Evolutionary conservation across 2,329 filamentous ascomycete genomes (phyloP), one percentile per base, ranked within the genome.

Genomic region (Cladosporium oxysporum): DNA sequence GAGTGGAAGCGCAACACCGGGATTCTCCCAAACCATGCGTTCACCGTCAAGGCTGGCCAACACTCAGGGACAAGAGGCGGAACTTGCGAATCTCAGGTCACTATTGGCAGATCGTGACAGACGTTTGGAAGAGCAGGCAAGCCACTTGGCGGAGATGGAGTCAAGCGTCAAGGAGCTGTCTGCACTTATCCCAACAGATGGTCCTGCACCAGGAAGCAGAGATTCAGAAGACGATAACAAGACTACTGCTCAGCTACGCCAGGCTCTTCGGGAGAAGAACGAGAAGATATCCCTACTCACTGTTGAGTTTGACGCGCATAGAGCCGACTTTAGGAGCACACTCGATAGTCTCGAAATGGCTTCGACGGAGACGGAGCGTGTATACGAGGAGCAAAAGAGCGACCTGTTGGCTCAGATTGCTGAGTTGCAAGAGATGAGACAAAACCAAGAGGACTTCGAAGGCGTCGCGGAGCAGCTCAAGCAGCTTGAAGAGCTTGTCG

Each of bases 301-400:
- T 0, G 88, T 91, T 10, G 95, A 99, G 76, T 99, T 99, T 73
- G 95, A 99, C 75, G 88, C 90, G 11, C 94, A 99, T 76, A 87
- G 95, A 66, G 94, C 95, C 21, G 95, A 99, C 78, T 99, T 99
- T 79, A 85, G 95, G 71, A 97, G 92, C 77, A 99, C 95, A 21
- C 95, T 99, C 68, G 95, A 99, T 79, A 97, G 94, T 0, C 83
- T 99, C 60, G 95, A 99, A 78, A 87, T 98, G 81, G 96, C 95
- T 2, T 96, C 93, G 75, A 91, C 93, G 0, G 95, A 99, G 80
- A 99, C 95, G 0, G 91, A 97, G 79, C 87, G 94, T 29, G 94
- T 99, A 16, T 99, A 99, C 76, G 95, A 99, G 77, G 91, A 92
- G 78, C 91, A 92, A 79, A 91, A 98, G 68, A 90, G 93, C 73